These are phyloP conservation scores for Aspergillus quadrilineatus DNA, from an alignment of 2,329 filamentous ascomycete species.

Conservation along the genomic window DNA sequence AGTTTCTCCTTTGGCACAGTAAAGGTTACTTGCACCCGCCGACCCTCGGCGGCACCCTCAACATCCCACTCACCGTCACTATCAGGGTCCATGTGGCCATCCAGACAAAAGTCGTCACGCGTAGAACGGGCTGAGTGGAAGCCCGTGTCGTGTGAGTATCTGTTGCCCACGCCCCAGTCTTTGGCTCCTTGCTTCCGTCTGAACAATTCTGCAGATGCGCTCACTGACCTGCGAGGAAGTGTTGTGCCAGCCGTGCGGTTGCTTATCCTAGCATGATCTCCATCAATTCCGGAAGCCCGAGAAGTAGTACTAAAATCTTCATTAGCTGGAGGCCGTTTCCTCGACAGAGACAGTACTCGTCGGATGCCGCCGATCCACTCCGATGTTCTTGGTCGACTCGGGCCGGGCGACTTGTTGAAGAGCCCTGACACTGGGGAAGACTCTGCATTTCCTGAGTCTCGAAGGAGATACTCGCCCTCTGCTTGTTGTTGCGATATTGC, in stretches of 20 bases:
- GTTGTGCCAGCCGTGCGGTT: constrained; percentile 13
- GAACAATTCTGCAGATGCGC: constrained; percentile 49
- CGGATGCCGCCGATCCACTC: constrained; percentile 69
- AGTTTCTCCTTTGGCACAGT: constrained; percentile 85
- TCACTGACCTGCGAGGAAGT: constrained; percentile 47
- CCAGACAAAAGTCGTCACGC: constrained; percentile 29
- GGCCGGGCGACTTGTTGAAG: constrained; percentile 26
- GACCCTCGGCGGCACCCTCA: constrained; percentile 67
- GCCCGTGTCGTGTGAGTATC: constrained; percentile 21
- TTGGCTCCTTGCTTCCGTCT: constrained; percentile 52
- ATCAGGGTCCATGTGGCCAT: constrained; percentile 28
- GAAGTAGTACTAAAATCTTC: constrained; percentile 19
- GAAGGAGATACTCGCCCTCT: constrained; percentile 54
- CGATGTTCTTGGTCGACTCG: constrained; percentile 52
- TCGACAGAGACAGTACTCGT: constrained; percentile 57
- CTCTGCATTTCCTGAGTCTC: constrained; percentile 26
- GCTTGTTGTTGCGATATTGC: constrained; percentile 51
- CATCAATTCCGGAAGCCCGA: constrained; percentile 31
- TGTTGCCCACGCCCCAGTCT: constrained; percentile 51
- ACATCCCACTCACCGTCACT: constrained; percentile 67
- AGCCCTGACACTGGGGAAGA: constrained; percentile 25
- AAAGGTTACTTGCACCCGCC: constrained; percentile 82
- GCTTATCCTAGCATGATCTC: constrained; percentile 24
- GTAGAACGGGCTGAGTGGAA: constrained; percentile 17
- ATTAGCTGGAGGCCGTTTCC: constrained; percentile 25